Evolutionary conservation across 1,284 basidiomycete species (phyloP), one percentile per base, ranked within the genome.

Genomic region (Leccinum ponderosum): DNA sequence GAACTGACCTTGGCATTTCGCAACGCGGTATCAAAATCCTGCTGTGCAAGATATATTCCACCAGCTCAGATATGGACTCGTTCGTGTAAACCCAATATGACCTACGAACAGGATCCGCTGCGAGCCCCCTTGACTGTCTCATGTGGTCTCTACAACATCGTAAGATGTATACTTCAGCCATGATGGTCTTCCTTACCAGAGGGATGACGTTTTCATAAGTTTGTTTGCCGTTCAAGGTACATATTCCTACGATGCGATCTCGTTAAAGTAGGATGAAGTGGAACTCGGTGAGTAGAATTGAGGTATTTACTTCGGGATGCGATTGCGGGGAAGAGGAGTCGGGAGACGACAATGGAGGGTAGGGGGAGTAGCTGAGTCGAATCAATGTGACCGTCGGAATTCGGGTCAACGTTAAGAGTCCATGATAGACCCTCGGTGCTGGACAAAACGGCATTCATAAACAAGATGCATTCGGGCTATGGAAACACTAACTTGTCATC

Each of bases 81-180:
- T 94, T 88, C 0, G 97, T 96, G 73, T 93, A 97, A 2, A 97
- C 84, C 97, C 97, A 99, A 69, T 92, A 97, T 4, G 97, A 98
- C 71, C 87, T 87, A 7, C 93, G 87, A 4, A 93, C 86, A 7
- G 92, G 89, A 75, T 99, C 97, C 6, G 90, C 83, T 4, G 88
- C 84, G 22, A 97, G 78, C 0, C 90, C 90, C 92, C 25, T 85
- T 80, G 6, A 94, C 87, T 56, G 78, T 77, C 71, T 96, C 93
- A 33, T 83, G 85, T 3, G 84, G 78, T 83, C 86, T 88, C 93
- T 95, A 67, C 35, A 53, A 60, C 12, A 44, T 1, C 11, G 42
- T 65, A 55, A 59, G 55, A 62, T 51, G 63, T 4, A 31, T 52
- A 11, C 33, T 27, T 35, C 20, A 55, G 29, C 14, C 29, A 15